These are phyloP conservation scores for Colletotrichum cuscutae DNA, from an alignment of 2,329 filamentous ascomycete genomes.

Conservation along the genomic window DNA sequence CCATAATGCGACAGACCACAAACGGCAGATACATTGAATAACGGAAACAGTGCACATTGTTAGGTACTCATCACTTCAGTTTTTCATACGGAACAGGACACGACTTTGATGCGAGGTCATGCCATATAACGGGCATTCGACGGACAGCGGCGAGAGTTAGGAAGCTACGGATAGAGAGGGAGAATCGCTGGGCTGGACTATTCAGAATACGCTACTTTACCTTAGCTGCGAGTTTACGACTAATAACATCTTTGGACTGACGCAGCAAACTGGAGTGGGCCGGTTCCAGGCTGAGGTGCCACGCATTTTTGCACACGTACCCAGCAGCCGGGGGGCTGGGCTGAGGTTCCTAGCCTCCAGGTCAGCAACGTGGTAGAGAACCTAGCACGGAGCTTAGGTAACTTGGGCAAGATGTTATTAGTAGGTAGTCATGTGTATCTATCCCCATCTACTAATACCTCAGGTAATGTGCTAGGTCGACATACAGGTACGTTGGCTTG, in stretches of 20 bases:
- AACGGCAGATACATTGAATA: not conserved
- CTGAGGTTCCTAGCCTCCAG: not conserved
- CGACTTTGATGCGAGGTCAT: not conserved
- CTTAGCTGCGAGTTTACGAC: not conserved
- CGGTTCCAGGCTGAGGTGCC: slow-evolving; percentile 5
- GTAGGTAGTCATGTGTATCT: not conserved
- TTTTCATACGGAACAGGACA: not conserved
- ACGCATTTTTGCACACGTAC: not conserved
- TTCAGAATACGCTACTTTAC: not conserved
- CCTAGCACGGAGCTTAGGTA: not conserved
- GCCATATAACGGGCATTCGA: not conserved
- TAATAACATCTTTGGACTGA: not conserved
- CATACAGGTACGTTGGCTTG: not conserved
- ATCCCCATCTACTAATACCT: not conserved
- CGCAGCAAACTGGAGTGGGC: not conserved
- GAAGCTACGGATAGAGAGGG: not conserved
- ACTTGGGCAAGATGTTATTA: too few species aligned
- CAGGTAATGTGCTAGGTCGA: not conserved
- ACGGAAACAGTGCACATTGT: too few species aligned
- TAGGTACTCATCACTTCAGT: not conserved
- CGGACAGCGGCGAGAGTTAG: not conserved
- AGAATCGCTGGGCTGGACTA: not conserved
- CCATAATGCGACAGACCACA: not conserved
- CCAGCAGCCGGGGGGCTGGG: not conserved
- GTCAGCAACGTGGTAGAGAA: not conserved